Evolutionary conservation across 164 flowering plant genomes (phyloP), one percentile per base, ranked within the genome.

Genomic region (Malania oleifera): DNA sequence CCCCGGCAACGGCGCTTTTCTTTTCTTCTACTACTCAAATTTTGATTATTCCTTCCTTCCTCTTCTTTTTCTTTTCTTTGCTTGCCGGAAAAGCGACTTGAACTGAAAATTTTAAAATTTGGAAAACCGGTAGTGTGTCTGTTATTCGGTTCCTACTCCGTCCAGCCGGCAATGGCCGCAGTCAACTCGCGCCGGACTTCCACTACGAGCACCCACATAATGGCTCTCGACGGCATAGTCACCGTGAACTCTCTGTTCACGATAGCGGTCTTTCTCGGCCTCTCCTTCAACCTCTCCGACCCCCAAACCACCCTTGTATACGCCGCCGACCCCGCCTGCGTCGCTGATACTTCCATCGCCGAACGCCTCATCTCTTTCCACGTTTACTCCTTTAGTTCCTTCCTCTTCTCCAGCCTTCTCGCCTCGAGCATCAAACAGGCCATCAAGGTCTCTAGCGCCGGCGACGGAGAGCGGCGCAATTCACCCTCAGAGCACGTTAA

Each of bases 241-340:
- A 84, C 82, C 73, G 96, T 86, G 23, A 90, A 87, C 81, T 86
- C 95, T 17, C 81, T 90, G 50, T 90, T 86, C 92, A 77, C 97
- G 0, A 39, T 83, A 1, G 97, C 87, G 1, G 80, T 84, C 70
- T 87, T 93, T 83, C 64, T 93, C 26, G 99, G 99, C 41, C 75
- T 93, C 15, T 49, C 91, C 18, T 81, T 79, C 77, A 78, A 77
- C 77, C 95, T 95, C 7, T 38, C 62, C 66, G 12, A 57, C 38
- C 81, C 75, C 65, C 72, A 79, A 27, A 58, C 65, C 74, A 63
- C 63, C 49, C 80, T 82, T 34, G 51, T 74, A 57, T 13, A 13
- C 48, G 12, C 7, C 62, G 23, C 49, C 54, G 63, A 67, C 52
- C 31, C 73, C 27, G 23, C 37, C 8, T 85, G 85, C 78, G 7